These are phyloP conservation scores for Bruguiera sexangula DNA, from an alignment of 345 rosid species.

Conservation along the genomic window DNA sequence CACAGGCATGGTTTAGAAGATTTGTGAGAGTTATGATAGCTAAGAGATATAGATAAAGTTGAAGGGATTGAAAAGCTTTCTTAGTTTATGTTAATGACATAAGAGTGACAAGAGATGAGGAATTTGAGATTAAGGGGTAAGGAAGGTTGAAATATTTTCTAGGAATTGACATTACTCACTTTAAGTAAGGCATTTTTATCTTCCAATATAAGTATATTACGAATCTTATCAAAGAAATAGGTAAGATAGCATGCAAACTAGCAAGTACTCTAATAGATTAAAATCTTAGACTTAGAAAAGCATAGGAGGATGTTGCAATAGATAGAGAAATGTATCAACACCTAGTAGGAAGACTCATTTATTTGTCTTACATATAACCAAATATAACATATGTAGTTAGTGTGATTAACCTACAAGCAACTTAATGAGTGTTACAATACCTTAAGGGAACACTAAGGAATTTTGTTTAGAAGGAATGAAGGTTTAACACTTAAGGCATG, in stretches of 20 bases:
- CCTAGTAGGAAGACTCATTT: not conserved
- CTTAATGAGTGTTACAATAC: no score
- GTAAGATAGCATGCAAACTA: not conserved
- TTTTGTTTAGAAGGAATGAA: no score
- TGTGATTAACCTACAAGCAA: not conserved
- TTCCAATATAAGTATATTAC: not conserved
- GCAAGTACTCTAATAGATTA: not conserved
- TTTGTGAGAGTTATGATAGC: not conserved
- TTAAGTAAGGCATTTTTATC: not conserved
- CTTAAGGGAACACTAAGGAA: no score
- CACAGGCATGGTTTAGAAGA: not conserved
- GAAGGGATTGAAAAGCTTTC: not conserved
- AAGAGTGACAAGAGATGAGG: not conserved
- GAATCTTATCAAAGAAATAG: not conserved
- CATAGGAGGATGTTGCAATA: not conserved
- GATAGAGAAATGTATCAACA: not conserved
- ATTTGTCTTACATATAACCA: not conserved
- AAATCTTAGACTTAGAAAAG: not conserved
- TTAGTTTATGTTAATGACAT: not conserved
- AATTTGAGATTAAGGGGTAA: not conserved
- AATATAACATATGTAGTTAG: not conserved
- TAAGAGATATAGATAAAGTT: not conserved
- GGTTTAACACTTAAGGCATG: no score
- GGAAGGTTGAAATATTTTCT: not conserved
- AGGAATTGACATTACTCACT: not conserved